A percentile compares a stretch with the other conserved stretches of the same genome.
These are phyloP conservation scores for Ophiorrhiza pumila DNA, from an alignment of 257 asterid genomes.

Conservation along the genomic window DNA sequence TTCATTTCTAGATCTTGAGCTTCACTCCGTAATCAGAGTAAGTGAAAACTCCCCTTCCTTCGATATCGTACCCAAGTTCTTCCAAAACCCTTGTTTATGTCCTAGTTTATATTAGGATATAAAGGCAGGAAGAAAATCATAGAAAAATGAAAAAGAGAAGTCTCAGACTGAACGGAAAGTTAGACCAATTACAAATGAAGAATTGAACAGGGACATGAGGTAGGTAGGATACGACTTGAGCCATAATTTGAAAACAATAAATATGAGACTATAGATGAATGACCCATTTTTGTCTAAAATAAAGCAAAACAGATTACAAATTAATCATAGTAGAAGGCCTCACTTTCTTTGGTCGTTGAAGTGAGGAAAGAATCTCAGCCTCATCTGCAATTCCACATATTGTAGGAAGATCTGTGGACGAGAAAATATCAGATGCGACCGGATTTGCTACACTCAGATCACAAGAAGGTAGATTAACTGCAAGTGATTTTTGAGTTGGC, in stretches of 20 bases:
- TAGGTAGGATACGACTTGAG: background rate
- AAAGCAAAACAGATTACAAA: background rate
- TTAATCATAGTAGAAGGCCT: slow-evolving; percentile 23
- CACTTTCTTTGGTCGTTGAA: slow-evolving; percentile 96
- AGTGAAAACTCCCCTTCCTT: too few relatives aligned
- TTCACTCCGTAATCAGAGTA: too few relatives aligned
- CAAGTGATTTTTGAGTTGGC: slow-evolving; percentile 91
- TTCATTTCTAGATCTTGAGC: too few relatives aligned
- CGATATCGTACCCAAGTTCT: too few relatives aligned
- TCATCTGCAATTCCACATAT: slow-evolving; percentile 91
- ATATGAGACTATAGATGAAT: background rate
- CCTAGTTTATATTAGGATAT: too few relatives aligned
- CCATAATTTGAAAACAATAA: background rate
- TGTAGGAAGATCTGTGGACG: slow-evolving; percentile 68
- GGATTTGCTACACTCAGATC: slow-evolving; percentile 46
- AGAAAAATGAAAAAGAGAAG: background rate
- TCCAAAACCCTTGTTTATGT: too few relatives aligned
- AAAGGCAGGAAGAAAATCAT: background rate
- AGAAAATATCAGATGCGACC: slow-evolving; percentile 61
- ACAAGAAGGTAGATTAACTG: slow-evolving; percentile 70
- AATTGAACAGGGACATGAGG: background rate
- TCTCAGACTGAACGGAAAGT: background rate
- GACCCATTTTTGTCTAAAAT: background rate
- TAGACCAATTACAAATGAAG: background rate
- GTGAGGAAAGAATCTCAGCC: slow-evolving; percentile 96